These are phyloP conservation scores for Vicia villosa DNA, from an alignment of 306 rosid species.

Conservation along the genomic window DNA sequence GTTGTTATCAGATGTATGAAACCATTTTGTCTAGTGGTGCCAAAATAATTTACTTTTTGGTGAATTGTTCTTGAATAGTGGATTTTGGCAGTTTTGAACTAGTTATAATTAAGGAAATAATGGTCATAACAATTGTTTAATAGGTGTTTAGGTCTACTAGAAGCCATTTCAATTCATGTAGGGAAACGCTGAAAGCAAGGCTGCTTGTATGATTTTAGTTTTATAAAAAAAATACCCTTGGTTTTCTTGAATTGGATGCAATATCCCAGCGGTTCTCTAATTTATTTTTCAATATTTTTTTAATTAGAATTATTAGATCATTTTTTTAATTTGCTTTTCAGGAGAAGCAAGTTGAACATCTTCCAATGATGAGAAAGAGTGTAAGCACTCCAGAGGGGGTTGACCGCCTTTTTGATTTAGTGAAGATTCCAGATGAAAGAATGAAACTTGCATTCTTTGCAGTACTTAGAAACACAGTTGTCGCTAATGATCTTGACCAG, in stretches of 20 bases:
- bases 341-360: conserved; percentile 83
- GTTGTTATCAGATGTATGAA: conserved; percentile 4
- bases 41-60: background rate
- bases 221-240: conserved; percentile 1
- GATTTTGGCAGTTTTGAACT: conserved; percentile 7
- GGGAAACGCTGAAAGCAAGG: conserved; percentile 21
- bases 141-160: background rate
- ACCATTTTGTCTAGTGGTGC: background rate
- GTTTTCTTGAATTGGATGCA: background rate
- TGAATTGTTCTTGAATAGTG: conserved; percentile 15
- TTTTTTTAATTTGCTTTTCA: conserved; percentile 43
- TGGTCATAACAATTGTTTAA: background rate
- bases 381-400: conserved; percentile 84
- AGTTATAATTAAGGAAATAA: conserved; percentile 1
- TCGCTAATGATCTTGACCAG: conserved; percentile 93
- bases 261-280: conserved; percentile 16
- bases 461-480: conserved; percentile 73
- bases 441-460: conserved; percentile 94
- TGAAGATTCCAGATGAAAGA: conserved; percentile 76
- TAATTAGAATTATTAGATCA: background rate
- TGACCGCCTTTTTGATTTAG: conserved; percentile 87
- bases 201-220: background rate
- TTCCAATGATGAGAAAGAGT: conserved; percentile 62
- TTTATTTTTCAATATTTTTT: conserved; percentile 19
- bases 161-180: conserved; percentile 11